Evolutionary conservation across 2,329 filamentous ascomycete species (phyloP), one percentile per base, ranked within the genome.

Genomic region (Clonostachys rhizophaga): DNA sequence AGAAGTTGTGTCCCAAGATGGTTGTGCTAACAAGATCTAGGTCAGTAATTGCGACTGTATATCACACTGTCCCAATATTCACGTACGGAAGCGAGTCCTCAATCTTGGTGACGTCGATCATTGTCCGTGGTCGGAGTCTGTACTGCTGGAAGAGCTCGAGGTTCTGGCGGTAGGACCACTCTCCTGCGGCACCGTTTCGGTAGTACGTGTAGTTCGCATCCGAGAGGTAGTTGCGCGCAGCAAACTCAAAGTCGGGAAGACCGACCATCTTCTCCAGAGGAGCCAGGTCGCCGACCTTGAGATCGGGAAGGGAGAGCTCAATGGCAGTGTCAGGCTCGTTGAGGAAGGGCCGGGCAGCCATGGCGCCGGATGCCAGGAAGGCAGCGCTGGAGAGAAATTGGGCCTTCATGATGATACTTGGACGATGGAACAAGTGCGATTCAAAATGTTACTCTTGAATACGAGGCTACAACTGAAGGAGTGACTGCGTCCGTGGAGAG

Each of bases 131-230:
- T 44, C 70, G 67, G 40, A 79, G 63, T 43, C 64, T 64, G 55
- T 74, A 76, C 13, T 74, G 69, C 50, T 67, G 63, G 59, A 69
- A 81, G 30, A 72, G 67, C 59, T 81, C 78, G 6, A 80, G 66
- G 60, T 81, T 81, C 59, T 79, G 78, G 43, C 76, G 68, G 61
- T 79, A 79, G 2, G 69, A 71, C 70, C 71, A 80, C 61, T 80
- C 77, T 49, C 75, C 77, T 5, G 68, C 75, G 5, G 75, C 76
- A 17, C 75, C 76, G 52, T 76, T 78, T 49, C 75, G 72, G 62
- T 80, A 80, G 60, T 78, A 80, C n/a, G 75, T 76, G 60, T 75
- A 80, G 55, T 74, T 69, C 18, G 61, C 55, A 12, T 54, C 50
- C 48, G 74, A 69, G 54, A 80, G 66, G 53, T 71, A 69, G 45